Conservation (phyloP, 768 basidiomycete genomes). For the Podaxis sp. region DNA sequence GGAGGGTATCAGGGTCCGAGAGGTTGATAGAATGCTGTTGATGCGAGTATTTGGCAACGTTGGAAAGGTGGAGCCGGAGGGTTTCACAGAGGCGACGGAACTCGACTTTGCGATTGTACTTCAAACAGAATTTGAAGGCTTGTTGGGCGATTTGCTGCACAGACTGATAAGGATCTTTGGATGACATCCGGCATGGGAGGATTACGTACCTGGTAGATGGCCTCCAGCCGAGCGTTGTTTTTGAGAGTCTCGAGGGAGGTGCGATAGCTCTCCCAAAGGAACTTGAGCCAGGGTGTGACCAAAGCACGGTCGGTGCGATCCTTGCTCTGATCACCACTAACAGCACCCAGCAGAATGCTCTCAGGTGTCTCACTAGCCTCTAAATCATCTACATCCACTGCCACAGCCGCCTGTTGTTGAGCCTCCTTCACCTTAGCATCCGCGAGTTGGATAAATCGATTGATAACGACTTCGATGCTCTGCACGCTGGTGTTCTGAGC, state of each 20-base stretch:
- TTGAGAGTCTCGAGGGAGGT: conserved; percentile 95
- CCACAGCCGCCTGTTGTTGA: conserved; percentile 82
- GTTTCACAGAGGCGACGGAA: conserved; percentile 97
- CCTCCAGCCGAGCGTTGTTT: conserved; percentile 90
- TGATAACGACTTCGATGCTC: conserved; percentile 91
- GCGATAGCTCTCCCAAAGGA: conserved; percentile 98
- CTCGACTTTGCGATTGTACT: conserved; percentile 92
- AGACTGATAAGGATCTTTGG: conserved; percentile 6
- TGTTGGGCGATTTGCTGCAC: conserved; percentile 89
- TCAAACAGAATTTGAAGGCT: conserved; percentile 96
- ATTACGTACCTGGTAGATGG: conserved; percentile 83
- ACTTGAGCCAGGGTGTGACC: conserved; percentile 97
- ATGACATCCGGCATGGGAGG: not conserved
- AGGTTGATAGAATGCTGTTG: conserved; percentile 95
- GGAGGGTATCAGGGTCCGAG: conserved; percentile 90
- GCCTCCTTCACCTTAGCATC: conserved; percentile 84
- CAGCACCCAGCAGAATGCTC: conserved; percentile 86
- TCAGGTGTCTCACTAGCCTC: conserved; percentile 96
- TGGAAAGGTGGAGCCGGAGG: conserved; percentile 89
- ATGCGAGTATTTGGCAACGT: conserved; percentile 93
- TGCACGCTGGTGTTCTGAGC: conserved; percentile 90
- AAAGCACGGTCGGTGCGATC: conserved; percentile 93
- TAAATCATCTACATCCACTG: conserved; percentile 88
- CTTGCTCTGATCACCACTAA: conserved; percentile 87
- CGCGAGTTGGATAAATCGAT: conserved; percentile 77